These are phyloP conservation scores for Malbranchea cinnamomea DNA, from an alignment of 2,329 filamentous ascomycete species.

Conservation along the genomic window DNA sequence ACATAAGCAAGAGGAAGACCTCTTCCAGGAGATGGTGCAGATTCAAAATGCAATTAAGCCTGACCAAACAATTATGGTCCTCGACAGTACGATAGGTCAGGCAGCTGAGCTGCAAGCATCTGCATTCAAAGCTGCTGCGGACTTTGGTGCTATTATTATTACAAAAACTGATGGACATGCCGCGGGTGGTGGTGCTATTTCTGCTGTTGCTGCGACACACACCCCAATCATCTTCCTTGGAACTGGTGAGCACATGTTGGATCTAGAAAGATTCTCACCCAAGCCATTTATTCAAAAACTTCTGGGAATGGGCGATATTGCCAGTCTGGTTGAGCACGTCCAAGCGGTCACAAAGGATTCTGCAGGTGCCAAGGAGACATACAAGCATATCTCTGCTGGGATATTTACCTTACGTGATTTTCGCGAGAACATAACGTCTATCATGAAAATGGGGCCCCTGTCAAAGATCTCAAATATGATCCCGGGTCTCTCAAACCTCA, in stretches of 20 bases:
- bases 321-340: slow-evolving; percentile 87
- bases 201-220: slow-evolving; percentile 86
- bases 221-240: slow-evolving; percentile 97
- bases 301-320: slow-evolving; percentile 94
- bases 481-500: slow-evolving; percentile 82
- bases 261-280: slow-evolving; percentile 83
- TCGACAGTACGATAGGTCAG: slow-evolving; percentile 93
- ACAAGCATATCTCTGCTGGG: slow-evolving; percentile 95
- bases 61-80: slow-evolving; percentile 95
- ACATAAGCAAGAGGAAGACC: slow-evolving; percentile 83
- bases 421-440: slow-evolving; percentile 87
- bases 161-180: slow-evolving; percentile 97
- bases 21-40: slow-evolving; percentile 96
- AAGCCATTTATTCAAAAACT: slow-evolving; percentile 89
- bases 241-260: slow-evolving; percentile 93
- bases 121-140: slow-evolving; percentile 92
- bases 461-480: slow-evolving; percentile 99
- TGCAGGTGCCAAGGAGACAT: slow-evolving; percentile 66
- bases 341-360: slow-evolving; percentile 91
- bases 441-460: slow-evolving; percentile 98
- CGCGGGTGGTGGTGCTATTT: slow-evolving; percentile 90
- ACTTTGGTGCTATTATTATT: slow-evolving; percentile 97
- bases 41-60: slow-evolving; percentile 83
- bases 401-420: slow-evolving; percentile 93
- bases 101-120: slow-evolving; percentile 87